phyloP scores from a whole-genome alignment of 2,329 filamentous ascomycete species.

The Beauveria rudraprayagi region DNA sequence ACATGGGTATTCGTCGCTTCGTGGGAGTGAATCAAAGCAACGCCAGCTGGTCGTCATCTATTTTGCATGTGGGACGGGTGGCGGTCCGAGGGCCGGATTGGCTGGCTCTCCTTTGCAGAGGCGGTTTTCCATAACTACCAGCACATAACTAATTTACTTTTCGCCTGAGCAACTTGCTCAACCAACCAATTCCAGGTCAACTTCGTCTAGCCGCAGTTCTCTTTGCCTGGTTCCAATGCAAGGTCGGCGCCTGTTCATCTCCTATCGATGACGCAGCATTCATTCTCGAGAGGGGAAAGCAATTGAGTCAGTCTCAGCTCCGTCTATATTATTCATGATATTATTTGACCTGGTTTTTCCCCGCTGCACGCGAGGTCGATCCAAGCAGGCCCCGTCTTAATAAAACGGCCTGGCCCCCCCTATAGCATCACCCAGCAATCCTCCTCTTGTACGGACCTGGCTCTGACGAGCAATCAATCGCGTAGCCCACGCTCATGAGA shows the following conservation, averaged over 20 bases:
- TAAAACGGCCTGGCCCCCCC: conserved; percentile 4
- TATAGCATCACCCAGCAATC: neutral
- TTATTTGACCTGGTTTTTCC: neutral
- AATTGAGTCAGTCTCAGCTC: neutral
- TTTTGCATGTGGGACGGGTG: neutral
- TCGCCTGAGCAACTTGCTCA: too few species aligned
- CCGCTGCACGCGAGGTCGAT: conserved; percentile 3
- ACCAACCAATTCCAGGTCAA: neutral
- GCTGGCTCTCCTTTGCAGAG: neutral
- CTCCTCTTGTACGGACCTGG: neutral
- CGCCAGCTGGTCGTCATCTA: neutral
- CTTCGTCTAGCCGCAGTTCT: neutral
- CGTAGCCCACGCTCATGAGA: neutral
- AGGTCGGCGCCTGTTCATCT: neutral
- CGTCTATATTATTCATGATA: neutral
- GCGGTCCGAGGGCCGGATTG: neutral
- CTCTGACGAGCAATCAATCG: neutral
- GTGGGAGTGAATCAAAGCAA: neutral
- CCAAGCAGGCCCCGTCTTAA: conserved; percentile 4
- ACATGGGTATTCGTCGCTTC: too few species aligned
- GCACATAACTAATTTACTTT: too few species aligned
- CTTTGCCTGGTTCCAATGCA: neutral
- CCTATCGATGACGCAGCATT: neutral
- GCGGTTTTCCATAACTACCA: too few species aligned
- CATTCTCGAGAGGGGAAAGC: neutral